Conservation (phyloP, 1,284 basidiomycete genomes). For the Leccinum griseonigrum region DNA sequence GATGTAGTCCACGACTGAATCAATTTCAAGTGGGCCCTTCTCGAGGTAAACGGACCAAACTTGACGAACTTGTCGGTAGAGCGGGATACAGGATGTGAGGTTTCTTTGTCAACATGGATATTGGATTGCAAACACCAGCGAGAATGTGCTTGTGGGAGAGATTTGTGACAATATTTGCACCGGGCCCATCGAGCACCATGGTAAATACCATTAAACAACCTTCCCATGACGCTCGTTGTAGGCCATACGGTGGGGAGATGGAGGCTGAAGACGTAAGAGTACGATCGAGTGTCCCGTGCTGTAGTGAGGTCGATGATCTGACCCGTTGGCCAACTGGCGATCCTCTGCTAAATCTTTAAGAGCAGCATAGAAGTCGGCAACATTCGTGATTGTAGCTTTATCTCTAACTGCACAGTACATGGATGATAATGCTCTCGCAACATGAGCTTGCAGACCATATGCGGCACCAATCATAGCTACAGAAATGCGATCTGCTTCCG, state of each 20-base stretch:
- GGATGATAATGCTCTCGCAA: no score
- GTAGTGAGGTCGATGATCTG: conserved; percentile 94
- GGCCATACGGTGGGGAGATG: conserved; percentile 73
- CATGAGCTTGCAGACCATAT: conserved; percentile 81
- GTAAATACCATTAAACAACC: conserved; percentile 98
- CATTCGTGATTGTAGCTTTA: conserved; percentile 84
- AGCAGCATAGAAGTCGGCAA: conserved; percentile 88
- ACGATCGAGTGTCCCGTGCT: conserved; percentile 94
- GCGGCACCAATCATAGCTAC: conserved; percentile 92
- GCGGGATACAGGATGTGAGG: conserved; percentile 56
- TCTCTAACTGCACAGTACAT: conserved; percentile 71
- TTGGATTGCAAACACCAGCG: conserved; percentile 77
- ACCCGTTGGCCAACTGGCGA: conserved; percentile 91
- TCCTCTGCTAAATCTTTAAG: conserved; percentile 80
- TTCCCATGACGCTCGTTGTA: conserved; percentile 91
- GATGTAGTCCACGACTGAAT: conserved; percentile 80
- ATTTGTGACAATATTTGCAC: conserved; percentile 64
- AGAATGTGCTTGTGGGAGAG: conserved; percentile 84
- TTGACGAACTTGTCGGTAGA: conserved; percentile 67
- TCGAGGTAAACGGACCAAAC: conserved; percentile 89
- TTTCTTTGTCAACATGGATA: conserved; percentile 70
- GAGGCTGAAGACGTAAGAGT: conserved; percentile 91
- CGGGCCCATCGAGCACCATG: conserved; percentile 85
- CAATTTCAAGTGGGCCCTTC: conserved; percentile 66
- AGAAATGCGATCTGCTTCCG: conserved; percentile 71